Evolutionary conservation across 2,329 filamentous ascomycete genomes (phyloP).

Genomic region (Exophiala bonariae): DNA sequence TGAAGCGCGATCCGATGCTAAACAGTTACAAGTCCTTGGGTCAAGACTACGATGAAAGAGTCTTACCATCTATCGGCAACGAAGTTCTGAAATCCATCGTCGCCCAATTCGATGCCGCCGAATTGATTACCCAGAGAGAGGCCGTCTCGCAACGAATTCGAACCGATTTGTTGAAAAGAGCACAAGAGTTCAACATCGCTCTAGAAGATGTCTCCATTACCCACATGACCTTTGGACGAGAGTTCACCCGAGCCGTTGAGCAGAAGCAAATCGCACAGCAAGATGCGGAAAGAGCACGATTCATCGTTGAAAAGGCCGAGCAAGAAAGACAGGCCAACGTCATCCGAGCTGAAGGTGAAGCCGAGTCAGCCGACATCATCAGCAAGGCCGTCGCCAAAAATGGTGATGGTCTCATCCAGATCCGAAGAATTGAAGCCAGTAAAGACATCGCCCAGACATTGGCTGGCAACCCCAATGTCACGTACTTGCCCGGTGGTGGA

Average conservation of each 20-base stretch:
- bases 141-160: constrained; percentile 94
- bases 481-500: constrained; percentile 79
- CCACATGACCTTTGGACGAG: constrained; percentile 99
- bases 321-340: constrained; percentile 98
- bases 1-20: constrained; percentile 5
- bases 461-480: constrained; percentile 88
- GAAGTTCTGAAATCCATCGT: constrained; percentile 99
- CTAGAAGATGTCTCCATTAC: constrained; percentile 99
- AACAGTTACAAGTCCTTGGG: constrained; percentile 74
- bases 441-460: constrained; percentile 92
- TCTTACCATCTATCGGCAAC: constrained; percentile 97
- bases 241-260: constrained; percentile 98
- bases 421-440: constrained; percentile 94
- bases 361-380: constrained; percentile 94
- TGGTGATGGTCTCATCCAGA: constrained; percentile 91
- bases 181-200: constrained; percentile 96
- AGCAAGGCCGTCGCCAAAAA: constrained; percentile 89
- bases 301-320: constrained; percentile 98
- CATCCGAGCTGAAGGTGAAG: constrained; percentile 96
- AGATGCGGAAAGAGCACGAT: constrained; percentile 93
- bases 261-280: constrained; percentile 99
- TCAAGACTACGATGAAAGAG: constrained; percentile 96
- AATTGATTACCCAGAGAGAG: constrained; percentile 98
- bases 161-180: constrained; percentile 85
- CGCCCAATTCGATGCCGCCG: constrained; percentile 96